Conservation (phyloP, 345 rosid genomes). For the Euphorbia pulcherrima region DNA sequence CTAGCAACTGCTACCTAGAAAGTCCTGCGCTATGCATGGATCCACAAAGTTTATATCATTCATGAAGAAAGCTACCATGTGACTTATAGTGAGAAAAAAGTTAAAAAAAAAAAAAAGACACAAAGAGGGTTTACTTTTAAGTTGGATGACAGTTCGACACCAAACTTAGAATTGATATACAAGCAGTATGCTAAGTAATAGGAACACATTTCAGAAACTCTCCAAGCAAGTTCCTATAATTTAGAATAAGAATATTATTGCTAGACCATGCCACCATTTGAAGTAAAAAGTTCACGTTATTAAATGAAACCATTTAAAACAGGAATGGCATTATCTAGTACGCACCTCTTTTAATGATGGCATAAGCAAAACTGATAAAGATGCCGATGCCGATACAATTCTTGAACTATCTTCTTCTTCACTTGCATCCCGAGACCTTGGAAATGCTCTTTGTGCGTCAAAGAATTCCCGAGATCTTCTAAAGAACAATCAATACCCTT, state of each 20-base stretch:
- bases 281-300: not conserved
- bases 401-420: slow-evolving; percentile 69
- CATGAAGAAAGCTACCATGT: not conserved
- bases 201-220: not conserved
- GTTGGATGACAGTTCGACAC: not conserved
- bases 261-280: slow-evolving; percentile 5
- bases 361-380: slow-evolving; percentile 69
- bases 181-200: not conserved
- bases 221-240: not conserved
- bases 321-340: slow-evolving; percentile 7
- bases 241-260: not conserved
- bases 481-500: slow-evolving; percentile 21
- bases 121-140: not conserved
- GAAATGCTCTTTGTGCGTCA: slow-evolving; percentile 53
- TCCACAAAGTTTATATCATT: not conserved
- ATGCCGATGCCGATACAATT: slow-evolving; percentile 50
- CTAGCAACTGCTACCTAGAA: not conserved
- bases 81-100: not conserved
- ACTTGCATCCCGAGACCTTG: slow-evolving; percentile 50
- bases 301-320: not conserved
- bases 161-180: not conserved
- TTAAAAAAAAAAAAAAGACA: not conserved
- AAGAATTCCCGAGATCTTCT: slow-evolving; percentile 56
- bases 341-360: slow-evolving; percentile 91
- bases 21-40: not conserved